Evolutionary conservation across 2,329 filamentous ascomycete genomes (phyloP).

Genomic region (Ciborinia camelliae): DNA sequence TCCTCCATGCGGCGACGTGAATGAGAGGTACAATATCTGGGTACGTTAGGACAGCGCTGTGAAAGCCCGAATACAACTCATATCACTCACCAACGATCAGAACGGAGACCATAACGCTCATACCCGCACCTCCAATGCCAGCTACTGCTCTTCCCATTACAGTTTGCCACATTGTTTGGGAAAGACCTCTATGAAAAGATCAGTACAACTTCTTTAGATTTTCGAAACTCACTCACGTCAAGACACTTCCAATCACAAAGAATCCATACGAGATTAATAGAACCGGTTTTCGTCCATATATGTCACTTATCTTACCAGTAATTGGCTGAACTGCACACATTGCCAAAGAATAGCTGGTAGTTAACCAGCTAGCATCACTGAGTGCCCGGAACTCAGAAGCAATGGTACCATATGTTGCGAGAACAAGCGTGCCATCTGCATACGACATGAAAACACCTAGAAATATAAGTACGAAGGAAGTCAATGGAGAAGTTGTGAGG

Average conservation of each 20-base stretch:
- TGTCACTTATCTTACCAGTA: slow-evolving; percentile 68
- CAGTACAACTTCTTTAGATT: neutral
- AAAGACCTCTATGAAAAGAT: slow-evolving; percentile 53
- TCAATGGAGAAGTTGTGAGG: neutral
- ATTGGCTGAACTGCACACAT: slow-evolving; percentile 72
- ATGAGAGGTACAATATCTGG: slow-evolving; percentile 44
- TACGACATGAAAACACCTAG: slow-evolving; percentile 62
- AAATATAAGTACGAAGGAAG: neutral
- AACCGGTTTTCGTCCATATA: slow-evolving; percentile 65
- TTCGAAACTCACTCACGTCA: neutral
- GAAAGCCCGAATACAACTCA: neutral
- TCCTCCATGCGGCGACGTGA: slow-evolving; percentile 57
- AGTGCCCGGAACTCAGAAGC: slow-evolving; percentile 58
- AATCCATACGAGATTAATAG: slow-evolving; percentile 62
- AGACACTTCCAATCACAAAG: slow-evolving; percentile 59
- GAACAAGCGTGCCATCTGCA: slow-evolving; percentile 60
- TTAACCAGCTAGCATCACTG: slow-evolving; percentile 55
- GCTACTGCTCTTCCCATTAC: slow-evolving; percentile 56
- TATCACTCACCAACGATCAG: slow-evolving; percentile 16
- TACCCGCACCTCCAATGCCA: slow-evolving; percentile 65
- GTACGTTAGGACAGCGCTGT: neutral
- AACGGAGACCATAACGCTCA: slow-evolving; percentile 43
- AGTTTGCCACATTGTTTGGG: slow-evolving; percentile 61
- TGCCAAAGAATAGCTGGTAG: slow-evolving; percentile 65
- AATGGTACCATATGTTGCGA: slow-evolving; percentile 62